Evolutionary conservation across 2,329 filamentous ascomycete species (phyloP), one percentile per base, ranked within the genome.

Genomic region (Stagonosporopsis chrysanthemi): DNA sequence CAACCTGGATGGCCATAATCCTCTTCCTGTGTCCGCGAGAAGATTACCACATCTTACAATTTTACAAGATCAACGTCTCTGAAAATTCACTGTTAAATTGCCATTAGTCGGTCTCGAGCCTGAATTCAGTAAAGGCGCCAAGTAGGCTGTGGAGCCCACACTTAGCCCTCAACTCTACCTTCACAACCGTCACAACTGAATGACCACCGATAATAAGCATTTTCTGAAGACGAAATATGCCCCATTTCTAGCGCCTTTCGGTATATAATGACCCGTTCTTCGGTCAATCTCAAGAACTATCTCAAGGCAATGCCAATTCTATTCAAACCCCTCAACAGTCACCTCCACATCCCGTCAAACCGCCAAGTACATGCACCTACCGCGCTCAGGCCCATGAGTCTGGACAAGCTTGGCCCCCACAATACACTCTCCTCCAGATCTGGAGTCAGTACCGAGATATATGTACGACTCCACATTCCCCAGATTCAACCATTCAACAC

Each of bases 391-490:
- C 31, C 31, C 44, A 38, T 7, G 14, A 14, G 31, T 36, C 31
- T 38, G 31, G 44, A 38, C 26, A 19, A 3, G 9, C 31, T 36
- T 15, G 31, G 23, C 22, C 11, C 44, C 31, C 23, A 36, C 3
- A 46, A 9, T 17, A 12, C 7, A 17, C 7, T 46, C 12, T 19
- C 29, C 29, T n/a, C n/a, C 29, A 19, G 19, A 33, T 24, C 2
- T 45, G 31, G 31, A 31, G 31, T 24, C 19, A 11, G 19, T 17
- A 7, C 31, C 26, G 31, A 31, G 44, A 22, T 46, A 46, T 46
- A 46, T 46, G 31, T 46, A 46, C 29, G 33, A 40, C 46, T 19
- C n/a, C 29, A 47, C 17, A 8, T 45, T 45, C 42, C 17, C 28
- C 42, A 45, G 28, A 33, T 33, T 17, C 19, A 8, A 33, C n/a